Base-by-base conservation (phyloP, 129 eudicot species). In the Deinandra increscens region DNA sequence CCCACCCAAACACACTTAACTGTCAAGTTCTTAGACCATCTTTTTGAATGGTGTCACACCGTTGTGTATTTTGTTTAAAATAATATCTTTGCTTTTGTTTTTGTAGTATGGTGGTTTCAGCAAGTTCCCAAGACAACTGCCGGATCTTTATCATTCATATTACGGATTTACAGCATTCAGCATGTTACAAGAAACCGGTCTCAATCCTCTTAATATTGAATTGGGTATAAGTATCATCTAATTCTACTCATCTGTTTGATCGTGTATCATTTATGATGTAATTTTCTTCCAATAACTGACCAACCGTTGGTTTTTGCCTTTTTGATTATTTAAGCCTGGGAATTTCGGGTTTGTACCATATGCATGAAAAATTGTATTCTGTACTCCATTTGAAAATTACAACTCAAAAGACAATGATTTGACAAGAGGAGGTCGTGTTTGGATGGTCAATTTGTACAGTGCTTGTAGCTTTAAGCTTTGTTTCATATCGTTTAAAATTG, bases 91-190 rank as follows among this genome's bases (percentile, higher is more conserved):
- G 13, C 4, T 43, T 44, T 60, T 71, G 46, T 4, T 75, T 58
- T 81, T 5, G 48, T 84, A 94, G 97, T 89, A 87, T 70, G 97
- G 99, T 70, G 99, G 99, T 78, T 94, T 89, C 83, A 89, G 99
- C 68, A 94, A 94, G 79, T 85, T 79, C 72, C 96, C 99, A 3
- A 68, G 85, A 48, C 64, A 84, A 58, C 74, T 87, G 34, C 96
- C 99, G 55, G 99, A 94, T 86, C 83, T 90, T 48, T 94, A 94
- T 72, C 99, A 94, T 80, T 83, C 99, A 4, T 89, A 89, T 66
- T 94, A 94, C 23, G 97, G 97, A 61, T 80, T 94, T 69, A 85
- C 90, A 20, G 99, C 96, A 72, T 94, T 94, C 74, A 89, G 99
- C 77, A 77, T 94, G 70, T 80, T 89, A 81, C 80, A 83, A 74